Base-by-base conservation (phyloP, 2,329 filamentous ascomycete genomes). In the Phyllosticta citriasiana region DNA sequence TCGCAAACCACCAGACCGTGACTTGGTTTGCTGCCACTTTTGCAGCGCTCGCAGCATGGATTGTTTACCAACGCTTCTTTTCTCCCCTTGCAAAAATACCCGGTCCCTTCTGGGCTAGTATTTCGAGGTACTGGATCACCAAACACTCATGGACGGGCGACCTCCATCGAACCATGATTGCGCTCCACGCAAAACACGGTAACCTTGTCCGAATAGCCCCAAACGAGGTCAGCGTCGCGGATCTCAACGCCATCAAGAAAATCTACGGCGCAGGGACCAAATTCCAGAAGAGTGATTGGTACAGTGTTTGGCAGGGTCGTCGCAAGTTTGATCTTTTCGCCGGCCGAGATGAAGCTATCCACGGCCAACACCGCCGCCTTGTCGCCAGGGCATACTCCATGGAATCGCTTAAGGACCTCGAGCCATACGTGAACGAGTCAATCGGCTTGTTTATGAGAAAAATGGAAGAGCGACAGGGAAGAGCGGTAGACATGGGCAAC, bases 241-340 rank as follows among this genome's bases (percentile, higher is more conserved):
- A 58, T 25, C 53, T 61, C 5, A 57, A 33, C 4, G 59, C 63
- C 16, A 64, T 64, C 16, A 63, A 64, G 25, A 65, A 69, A 25
- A 71, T 72, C 19, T 69, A 72, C 55, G 68, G 67, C 51, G 71
- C 76, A 4, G 76, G 76, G 1, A 71, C 72, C 25, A 72, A 72
- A 4, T 79, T 76, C 56, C 63, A 69, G 3, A 79, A 80, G 63
- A 71, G 68, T 1, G 63, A 68, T 2, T 78, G 73, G 70, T 79
- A 80, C 62, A 64, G 61, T 19, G 71, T 72, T 33, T 75, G 67
- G 69, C 74, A 76, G 66, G 74, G 71, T 16, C 69, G 71, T 47
- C 69, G 73, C 7, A 72, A 72, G 58, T 72, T 74, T 53, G 72
- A 76, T 57, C 67, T 78, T 2, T 78, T 77, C 63, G 67, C 71